Conservation (phyloP, 306 rosid species). For the Trifolium fragiferum region DNA sequence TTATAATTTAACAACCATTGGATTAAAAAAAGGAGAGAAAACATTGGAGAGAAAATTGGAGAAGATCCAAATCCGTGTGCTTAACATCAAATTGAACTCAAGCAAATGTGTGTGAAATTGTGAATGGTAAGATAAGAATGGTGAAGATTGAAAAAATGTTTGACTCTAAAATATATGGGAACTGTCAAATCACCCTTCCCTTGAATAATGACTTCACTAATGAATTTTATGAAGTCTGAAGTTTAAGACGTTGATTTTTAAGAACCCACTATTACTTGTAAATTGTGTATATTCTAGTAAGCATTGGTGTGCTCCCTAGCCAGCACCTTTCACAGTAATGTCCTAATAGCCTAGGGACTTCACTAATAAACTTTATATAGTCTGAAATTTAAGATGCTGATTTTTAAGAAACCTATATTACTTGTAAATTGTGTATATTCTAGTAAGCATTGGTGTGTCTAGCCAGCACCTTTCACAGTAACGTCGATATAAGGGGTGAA, state of each 20-base stretch:
- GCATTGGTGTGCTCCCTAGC: slow-evolving; percentile 13
- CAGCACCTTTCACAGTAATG: not conserved
- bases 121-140: not conserved
- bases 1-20: too few species aligned
- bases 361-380: not conserved
- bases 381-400: slow-evolving; percentile 10
- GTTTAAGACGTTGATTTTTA: slow-evolving; percentile 21
- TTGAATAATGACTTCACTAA: slow-evolving; percentile 10
- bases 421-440: slow-evolving; percentile 17
- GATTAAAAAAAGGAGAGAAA: too few species aligned
- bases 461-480: slow-evolving; percentile 29
- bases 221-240: slow-evolving; percentile 2
- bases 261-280: slow-evolving; percentile 8
- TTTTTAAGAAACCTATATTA: slow-evolving; percentile 20
- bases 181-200: slow-evolving; percentile 17
- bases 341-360: not conserved
- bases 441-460: slow-evolving; percentile 1
- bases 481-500: not conserved
- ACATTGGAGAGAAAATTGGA: too few species aligned
- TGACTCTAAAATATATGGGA: slow-evolving; percentile 26
- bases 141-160: not conserved
- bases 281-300: slow-evolving; percentile 16
- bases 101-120: slow-evolving; percentile 10
- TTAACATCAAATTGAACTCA: slow-evolving; percentile 21
- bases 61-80: too few species aligned